These are phyloP conservation scores for Aleurites moluccanus DNA, from an alignment of 441 rosid species.

Conservation along the genomic window DNA sequence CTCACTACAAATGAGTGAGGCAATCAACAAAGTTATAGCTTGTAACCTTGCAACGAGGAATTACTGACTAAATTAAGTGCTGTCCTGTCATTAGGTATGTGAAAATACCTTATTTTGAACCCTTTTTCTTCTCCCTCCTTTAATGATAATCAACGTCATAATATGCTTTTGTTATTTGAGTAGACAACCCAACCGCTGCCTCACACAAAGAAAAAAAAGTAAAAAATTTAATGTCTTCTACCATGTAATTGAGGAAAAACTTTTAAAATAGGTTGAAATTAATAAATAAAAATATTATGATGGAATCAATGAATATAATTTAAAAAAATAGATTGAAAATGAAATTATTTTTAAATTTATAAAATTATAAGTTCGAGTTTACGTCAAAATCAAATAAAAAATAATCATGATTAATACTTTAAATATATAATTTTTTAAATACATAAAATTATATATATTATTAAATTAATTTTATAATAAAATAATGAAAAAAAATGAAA, in stretches of 20 bases:
- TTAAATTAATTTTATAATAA: too few species aligned
- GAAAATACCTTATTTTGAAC: background rate
- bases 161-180: background rate
- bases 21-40: background rate
- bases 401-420: too few species aligned
- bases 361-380: too few species aligned
- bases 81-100: background rate
- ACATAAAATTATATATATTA: too few species aligned
- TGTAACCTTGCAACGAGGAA: background rate
- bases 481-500: constrained; percentile 17
- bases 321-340: too few species aligned
- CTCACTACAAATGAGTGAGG: background rate
- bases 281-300: too few species aligned
- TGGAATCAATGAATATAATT: too few species aligned
- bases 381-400: too few species aligned
- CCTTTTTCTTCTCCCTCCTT: background rate
- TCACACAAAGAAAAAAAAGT: background rate
- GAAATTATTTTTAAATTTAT: too few species aligned
- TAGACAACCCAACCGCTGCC: constrained; percentile 26
- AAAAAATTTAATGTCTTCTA: background rate
- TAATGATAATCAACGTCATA: background rate
- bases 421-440: too few species aligned
- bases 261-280: background rate
- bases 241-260: background rate
- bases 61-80: too few species aligned